Percentiles rank a stretch among this genome's conserved stretches.
Evolutionary conservation across 139 green algal genomes (phyloP).

Genomic region (Tetraselmis chui): DNA sequence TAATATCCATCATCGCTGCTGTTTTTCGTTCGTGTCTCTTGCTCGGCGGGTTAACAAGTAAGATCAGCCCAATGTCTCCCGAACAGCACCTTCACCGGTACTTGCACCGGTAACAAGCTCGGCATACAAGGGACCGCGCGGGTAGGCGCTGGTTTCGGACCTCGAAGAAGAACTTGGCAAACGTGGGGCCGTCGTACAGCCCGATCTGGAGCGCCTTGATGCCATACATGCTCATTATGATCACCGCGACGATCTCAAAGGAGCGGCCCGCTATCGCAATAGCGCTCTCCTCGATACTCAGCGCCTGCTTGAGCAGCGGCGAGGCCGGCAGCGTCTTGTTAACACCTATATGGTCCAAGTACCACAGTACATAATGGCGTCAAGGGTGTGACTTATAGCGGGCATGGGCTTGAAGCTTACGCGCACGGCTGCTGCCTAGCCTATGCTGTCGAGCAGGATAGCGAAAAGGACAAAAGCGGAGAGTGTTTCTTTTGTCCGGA

Average conservation of each 20-base stretch:
- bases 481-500: neutral
- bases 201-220: neutral
- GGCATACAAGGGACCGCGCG: no score
- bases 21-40: no score
- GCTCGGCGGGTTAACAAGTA: no score
- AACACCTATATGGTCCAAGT: no score
- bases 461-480: neutral
- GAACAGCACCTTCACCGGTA: no score
- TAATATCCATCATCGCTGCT: no score
- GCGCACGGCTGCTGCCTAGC: no score
- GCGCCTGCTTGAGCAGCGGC: neutral
- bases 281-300: neutral
- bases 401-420: neutral
- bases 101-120: no score
- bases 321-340: neutral
- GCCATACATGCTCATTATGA: neutral
- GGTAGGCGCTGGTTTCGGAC: no score
- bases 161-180: neutral
- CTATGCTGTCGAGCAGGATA: neutral
- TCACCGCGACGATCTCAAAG: neutral
- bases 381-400: neutral
- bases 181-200: neutral
- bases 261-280: neutral
- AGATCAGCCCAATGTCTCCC: no score
- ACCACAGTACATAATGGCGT: no score